These are phyloP conservation scores for Musa balbisiana DNA, from an alignment of 202 grass and related monocot species.

Conservation along the genomic window DNA sequence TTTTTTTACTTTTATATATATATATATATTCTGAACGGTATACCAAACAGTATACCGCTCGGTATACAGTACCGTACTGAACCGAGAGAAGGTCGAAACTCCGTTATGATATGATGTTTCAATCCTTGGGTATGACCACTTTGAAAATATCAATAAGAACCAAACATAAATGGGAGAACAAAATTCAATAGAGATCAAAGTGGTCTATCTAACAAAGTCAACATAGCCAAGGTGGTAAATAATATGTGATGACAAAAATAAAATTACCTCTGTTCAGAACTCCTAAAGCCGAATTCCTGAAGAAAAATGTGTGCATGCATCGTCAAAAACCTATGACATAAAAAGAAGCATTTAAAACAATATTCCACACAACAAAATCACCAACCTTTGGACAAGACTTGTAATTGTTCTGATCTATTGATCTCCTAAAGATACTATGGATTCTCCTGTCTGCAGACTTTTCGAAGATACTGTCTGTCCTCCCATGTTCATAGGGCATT, in stretches of 20 bases:
- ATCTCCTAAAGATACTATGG: conserved; percentile 26
- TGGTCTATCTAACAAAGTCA: neutral
- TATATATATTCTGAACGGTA: no score
- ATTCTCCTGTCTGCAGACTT: conserved; percentile 30
- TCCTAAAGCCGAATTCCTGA: conserved; percentile 27
- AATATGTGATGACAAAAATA: neutral
- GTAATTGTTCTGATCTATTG: conserved; percentile 12
- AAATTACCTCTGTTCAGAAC: conserved; percentile 35
- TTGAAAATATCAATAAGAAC: no score
- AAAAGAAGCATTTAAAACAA: no score
- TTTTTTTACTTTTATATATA: no score
- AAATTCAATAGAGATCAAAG: no score
- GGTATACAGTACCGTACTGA: no score
- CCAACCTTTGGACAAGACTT: neutral
- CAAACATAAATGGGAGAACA: no score
- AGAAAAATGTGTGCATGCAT: conserved; percentile 11
- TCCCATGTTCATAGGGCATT: conserved; percentile 46
- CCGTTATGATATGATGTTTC: no score
- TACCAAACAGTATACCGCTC: no score
- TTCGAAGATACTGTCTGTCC: conserved; percentile 23
- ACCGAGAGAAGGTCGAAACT: no score
- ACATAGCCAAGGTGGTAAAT: neutral
- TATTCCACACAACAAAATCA: conserved; percentile 1
- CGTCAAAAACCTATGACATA: neutral
- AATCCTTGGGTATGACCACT: no score